phyloP scores from a whole-genome alignment of 495 filamentous ascomycete species.

The Aspergillus nanangensis region DNA sequence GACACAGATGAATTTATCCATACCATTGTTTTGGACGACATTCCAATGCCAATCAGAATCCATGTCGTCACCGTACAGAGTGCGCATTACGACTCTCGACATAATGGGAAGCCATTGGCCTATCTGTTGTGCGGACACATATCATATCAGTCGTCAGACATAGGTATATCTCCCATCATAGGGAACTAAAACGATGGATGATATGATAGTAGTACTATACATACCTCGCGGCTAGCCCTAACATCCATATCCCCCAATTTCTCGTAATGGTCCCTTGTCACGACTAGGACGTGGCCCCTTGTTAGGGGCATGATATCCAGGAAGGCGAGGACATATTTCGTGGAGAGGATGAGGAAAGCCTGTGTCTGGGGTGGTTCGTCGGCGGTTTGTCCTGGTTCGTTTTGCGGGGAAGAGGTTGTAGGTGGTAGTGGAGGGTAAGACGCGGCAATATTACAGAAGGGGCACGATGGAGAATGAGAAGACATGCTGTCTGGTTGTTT shows the following conservation, averaged over 20 bases:
- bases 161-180: too few relatives aligned
- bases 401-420: conserved; percentile 21
- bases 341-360: conserved; percentile 70
- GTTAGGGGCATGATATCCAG: conserved; percentile 86
- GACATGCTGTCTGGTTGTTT: background rate
- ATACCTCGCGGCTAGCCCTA: conserved; percentile 50
- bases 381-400: conserved; percentile 21
- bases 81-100: conserved; percentile 60
- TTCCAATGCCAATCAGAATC: conserved; percentile 69
- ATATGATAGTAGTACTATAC: too few relatives aligned
- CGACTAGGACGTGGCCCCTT: conserved; percentile 72
- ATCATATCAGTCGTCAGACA: too few relatives aligned
- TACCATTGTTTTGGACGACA: conserved; percentile 91
- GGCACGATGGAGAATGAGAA: conserved; percentile 16
- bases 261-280: conserved; percentile 63
- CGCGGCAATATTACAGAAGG: conserved; percentile 38
- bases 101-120: conserved; percentile 72
- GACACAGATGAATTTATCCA: conserved; percentile 11
- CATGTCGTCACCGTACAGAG: conserved; percentile 31
- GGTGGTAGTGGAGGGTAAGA: conserved; percentile 38
- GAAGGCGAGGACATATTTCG: conserved; percentile 71
- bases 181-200: too few relatives aligned
- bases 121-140: too few relatives aligned
- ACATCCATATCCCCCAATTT: conserved; percentile 64
- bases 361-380: conserved; percentile 14